A percentile compares a stretch with the other conserved stretches of the same genome.
Conservation (phyloP, 2,329 filamentous ascomycete genomes). For the Epicoccum sorghinum region DNA sequence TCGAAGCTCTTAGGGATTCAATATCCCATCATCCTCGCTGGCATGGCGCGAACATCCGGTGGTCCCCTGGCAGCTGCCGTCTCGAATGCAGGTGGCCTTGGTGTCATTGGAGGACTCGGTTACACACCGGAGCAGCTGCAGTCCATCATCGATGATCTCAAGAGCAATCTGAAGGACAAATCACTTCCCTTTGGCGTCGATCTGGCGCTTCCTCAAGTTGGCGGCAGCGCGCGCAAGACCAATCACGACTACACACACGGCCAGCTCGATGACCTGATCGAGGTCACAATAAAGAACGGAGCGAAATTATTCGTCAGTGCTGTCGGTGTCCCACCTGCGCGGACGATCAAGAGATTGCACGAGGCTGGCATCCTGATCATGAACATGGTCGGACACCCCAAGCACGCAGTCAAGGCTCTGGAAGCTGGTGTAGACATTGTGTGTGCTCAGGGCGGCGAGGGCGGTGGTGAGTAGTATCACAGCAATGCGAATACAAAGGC, state of each 20-base stretch:
- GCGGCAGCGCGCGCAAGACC: constrained; percentile 81
- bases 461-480: constrained; percentile 61
- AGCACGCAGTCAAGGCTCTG: constrained; percentile 87
- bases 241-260: constrained; percentile 97
- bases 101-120: constrained; percentile 57
- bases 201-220: constrained; percentile 87
- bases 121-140: constrained; percentile 72
- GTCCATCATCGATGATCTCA: constrained; percentile 84
- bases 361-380: constrained; percentile 81
- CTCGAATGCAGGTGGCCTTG: constrained; percentile 84
- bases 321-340: constrained; percentile 80
- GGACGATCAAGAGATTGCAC: constrained; percentile 78
- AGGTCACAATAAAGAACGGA: constrained; percentile 83
- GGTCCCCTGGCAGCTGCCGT: constrained; percentile 49
- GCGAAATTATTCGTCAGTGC: constrained; percentile 85
- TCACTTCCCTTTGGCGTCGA: constrained; percentile 88
- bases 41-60: constrained; percentile 80
- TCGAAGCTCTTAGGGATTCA: constrained; percentile 74
- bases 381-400: constrained; percentile 97
- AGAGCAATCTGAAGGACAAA: constrained; percentile 70
- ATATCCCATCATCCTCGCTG: constrained; percentile 89
- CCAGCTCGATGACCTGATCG: constrained; percentile 84
- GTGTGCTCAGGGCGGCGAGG: constrained; percentile 91
- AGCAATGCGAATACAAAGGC: too few relatives aligned
- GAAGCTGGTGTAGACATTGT: constrained; percentile 87